Evolutionary conservation across 140 eudicot genomes (phyloP).

Genomic region (Bidens hawaiensis): DNA sequence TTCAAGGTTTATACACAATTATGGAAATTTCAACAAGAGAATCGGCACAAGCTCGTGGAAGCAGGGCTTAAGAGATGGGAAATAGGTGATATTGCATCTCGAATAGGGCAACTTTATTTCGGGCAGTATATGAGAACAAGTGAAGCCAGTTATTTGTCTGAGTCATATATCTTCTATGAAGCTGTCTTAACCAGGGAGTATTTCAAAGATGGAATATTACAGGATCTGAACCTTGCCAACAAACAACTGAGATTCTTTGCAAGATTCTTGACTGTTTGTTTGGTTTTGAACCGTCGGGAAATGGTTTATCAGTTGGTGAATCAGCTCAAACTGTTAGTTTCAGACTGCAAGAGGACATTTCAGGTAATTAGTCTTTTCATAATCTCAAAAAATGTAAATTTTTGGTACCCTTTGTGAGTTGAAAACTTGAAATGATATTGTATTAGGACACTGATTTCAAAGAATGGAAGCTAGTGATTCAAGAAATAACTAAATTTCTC

Average conservation of each 20-base stretch:
- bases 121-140: slow-evolving; percentile 98
- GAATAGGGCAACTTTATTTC: slow-evolving; percentile 92
- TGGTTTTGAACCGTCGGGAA: slow-evolving; percentile 76
- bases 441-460: slow-evolving; percentile 87
- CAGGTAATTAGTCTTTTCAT: slow-evolving; percentile 42
- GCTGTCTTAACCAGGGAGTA: slow-evolving; percentile 91
- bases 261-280: slow-evolving; percentile 74
- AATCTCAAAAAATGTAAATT: background rate
- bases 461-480: slow-evolving; percentile 98
- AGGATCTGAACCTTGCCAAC: slow-evolving; percentile 73
- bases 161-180: slow-evolving; percentile 88
- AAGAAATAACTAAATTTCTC: slow-evolving; percentile 81
- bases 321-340: slow-evolving; percentile 73
- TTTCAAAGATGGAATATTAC: slow-evolving; percentile 76
- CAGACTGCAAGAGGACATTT: slow-evolving; percentile 80
- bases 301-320: slow-evolving; percentile 83
- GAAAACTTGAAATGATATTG: slow-evolving; percentile 23
- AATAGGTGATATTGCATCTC: slow-evolving; percentile 95
- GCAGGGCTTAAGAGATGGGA: slow-evolving; percentile 98
- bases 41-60: slow-evolving; percentile 85
- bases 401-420: slow-evolving; percentile 18
- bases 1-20: slow-evolving; percentile 82
- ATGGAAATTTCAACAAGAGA: slow-evolving; percentile 98
- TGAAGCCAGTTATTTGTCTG: slow-evolving; percentile 79
- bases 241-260: slow-evolving; percentile 86